Evolutionary conservation across 2,329 filamentous ascomycete genomes (phyloP), one percentile per base, ranked within the genome.

Genomic region (Biscogniauxia mediterranea): DNA sequence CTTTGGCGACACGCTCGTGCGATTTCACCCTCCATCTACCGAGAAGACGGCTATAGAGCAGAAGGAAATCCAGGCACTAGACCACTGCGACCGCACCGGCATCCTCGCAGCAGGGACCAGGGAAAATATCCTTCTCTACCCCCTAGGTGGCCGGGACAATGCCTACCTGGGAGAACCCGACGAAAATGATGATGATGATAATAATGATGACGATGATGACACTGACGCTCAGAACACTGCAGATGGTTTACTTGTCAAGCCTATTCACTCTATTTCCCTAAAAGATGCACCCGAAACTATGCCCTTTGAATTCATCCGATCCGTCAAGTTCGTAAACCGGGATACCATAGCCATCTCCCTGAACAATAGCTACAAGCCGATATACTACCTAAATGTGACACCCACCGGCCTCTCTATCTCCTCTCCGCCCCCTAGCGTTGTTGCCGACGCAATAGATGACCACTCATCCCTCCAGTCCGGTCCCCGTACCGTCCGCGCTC

Each of bases 331-430:
- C 71, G 76, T 85, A 69, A 75, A 75, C 21, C 72, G 74, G 15
- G 77, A 80, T 13, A 74, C 74, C 2, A 60, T 85, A 9, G 83
- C 79, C 0, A 75, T 83, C 6, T 80, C 78, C 1, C 58, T 84
- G 8, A 78, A 77, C 4, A 77, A 77, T 2, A 76, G 74, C 58
- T 64, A 70, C 2, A 68, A 79, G 23, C 80, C 81, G 5, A 71
- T 85, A 13, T 77, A 78, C 5, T 80, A 79, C 67, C 71, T 81
- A n/a, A 74, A 74, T 17, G 64, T 81, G 23, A 81, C 79, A 0
- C 82, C 81, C 0, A 73, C 78, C 0, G 83, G 82, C 0, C 67
- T 82, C 23, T 70, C 76, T 11, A 71, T 77, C 7, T 66, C 76
- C 11, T 32, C 28, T 2, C 28, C 28, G 7, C 28, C 28, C 28